A percentile compares a stretch with the other conserved stretches of the same genome.
These are phyloP conservation scores for Trypanosoma caninum DNA, from an alignment of 208 protist species.

Conservation along the genomic window DNA sequence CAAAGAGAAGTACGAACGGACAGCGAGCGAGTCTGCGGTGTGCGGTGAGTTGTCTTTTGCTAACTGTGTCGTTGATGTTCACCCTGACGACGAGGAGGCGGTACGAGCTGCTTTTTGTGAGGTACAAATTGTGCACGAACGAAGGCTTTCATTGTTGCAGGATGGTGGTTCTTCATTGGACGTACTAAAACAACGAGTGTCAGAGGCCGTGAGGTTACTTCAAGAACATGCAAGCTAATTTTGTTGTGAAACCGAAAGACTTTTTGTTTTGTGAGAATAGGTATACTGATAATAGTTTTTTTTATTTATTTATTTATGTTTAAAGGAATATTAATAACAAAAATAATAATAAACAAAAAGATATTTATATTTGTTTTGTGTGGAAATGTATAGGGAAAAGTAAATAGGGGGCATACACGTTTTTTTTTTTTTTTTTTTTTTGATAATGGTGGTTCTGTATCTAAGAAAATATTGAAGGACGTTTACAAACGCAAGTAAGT, in stretches of 20 bases:
- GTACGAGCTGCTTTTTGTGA: neutral
- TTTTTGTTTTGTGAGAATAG: neutral
- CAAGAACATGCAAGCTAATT: neutral
- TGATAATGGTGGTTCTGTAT: no score
- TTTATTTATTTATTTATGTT: no score
- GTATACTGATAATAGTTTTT: neutral
- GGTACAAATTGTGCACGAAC: neutral
- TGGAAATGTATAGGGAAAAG: no score
- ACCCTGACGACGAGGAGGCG: constrained; percentile 11
- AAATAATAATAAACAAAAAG: no score
- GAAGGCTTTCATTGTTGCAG: neutral
- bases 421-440: no score
- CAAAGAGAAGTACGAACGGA: neutral
- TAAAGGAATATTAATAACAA: no score
- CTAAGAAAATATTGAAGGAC: no score
- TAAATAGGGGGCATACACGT: no score
- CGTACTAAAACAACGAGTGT: constrained; percentile 3
- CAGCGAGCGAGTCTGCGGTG: neutral
- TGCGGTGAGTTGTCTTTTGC: neutral
- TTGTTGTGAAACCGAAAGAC: neutral
- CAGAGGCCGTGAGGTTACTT: constrained; percentile 1
- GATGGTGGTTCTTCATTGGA: neutral
- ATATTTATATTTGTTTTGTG: no score
- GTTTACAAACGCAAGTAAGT: neutral
- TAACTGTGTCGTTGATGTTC: constrained; percentile 8